Evolutionary conservation across 768 basidiomycete species (phyloP), one percentile per base, ranked within the genome.

Genomic region (Pleurotus platypus): DNA sequence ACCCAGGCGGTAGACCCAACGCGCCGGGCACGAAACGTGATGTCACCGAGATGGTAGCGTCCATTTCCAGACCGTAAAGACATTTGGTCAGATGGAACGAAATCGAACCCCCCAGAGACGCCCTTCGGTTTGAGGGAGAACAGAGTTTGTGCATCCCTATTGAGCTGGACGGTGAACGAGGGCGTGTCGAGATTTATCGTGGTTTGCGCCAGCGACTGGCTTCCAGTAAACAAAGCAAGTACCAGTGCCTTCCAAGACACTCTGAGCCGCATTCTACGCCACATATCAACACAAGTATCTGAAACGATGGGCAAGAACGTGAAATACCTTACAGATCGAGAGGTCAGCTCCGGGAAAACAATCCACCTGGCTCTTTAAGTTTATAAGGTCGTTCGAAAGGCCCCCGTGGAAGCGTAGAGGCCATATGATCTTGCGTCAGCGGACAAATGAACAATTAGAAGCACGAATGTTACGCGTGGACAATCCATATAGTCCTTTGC

Each of bases 141-240:
- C 4, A 81, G 65, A 0, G 79, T 81, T 64, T 84, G 82, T 1
- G 81, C 82, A 60, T 83, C 81, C 61, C 79, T 81, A 46, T 83
- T 78, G 15, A 82, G 69, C 56, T 77, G 75, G 13, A 80, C 61
- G 9, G 70, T 60, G 65, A 84, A 80, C 5, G 63, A 62, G 1
- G 80, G 69, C 2, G 79, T 77, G 40, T 72, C 74, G 67, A 81
- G 77, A 13, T n/a, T 46, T 13, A 56, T 56, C 11, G 46, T 46
- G 13, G 43, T 24, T 27, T 56, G 43, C n/a, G 55, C 55, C 13
- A 54, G 39, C 2, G 38, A 54, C 24, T 26, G 35, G 37, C 39
- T 40, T 9, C 51, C 51, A 8, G 39, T 39, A 12, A 54, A 39
- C 20, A 54, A 20, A 5, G 39, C 16, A 37, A 54, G 2, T 22